Percentiles rank a stretch among this genome's conserved stretches.
These are phyloP conservation scores for Lipomyces anomalus DNA, from an alignment of 805 yeast species.

Conservation along the genomic window DNA sequence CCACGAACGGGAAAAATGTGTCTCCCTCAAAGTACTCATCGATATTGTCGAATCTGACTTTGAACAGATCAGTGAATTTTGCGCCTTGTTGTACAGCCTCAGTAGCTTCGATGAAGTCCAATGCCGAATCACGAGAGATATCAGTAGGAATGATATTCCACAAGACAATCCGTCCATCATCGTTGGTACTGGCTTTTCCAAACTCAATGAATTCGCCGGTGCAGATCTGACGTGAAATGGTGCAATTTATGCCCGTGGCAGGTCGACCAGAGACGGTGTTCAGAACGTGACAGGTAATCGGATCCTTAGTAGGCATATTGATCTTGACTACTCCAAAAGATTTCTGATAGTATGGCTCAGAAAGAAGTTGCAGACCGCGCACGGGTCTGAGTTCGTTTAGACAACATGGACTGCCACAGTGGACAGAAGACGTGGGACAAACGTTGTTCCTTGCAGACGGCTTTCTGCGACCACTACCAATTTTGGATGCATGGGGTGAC, in stretches of 20 bases:
- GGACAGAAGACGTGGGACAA: too few species aligned
- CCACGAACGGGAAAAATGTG: slow-evolving; percentile 85
- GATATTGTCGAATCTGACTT: slow-evolving; percentile 64
- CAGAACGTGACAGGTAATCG: slow-evolving; percentile 83
- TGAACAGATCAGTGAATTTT: slow-evolving; percentile 35
- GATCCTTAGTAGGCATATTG: slow-evolving; percentile 39
- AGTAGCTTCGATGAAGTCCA: background rate
- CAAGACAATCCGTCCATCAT: slow-evolving; percentile 69
- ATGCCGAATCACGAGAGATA: background rate
- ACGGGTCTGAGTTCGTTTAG: too few species aligned
- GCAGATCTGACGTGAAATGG: slow-evolving; percentile 34
- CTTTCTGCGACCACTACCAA: too few species aligned
- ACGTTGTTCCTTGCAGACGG: too few species aligned
- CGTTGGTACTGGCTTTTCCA: slow-evolving; percentile 65
- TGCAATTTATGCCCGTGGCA: slow-evolving; percentile 68
- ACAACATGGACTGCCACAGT: too few species aligned
- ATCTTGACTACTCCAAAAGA: too few species aligned
- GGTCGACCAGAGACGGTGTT: slow-evolving; percentile 84
- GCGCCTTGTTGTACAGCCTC: slow-evolving; percentile 19
- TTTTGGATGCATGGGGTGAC: too few species aligned
- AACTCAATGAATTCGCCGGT: slow-evolving; percentile 39
- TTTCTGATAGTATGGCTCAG: too few species aligned
- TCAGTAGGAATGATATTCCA: slow-evolving; percentile 53
- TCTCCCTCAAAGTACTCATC: slow-evolving; percentile 54
- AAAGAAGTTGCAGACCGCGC: too few species aligned